Evolutionary conservation across 2,329 filamentous ascomycete species (phyloP), one percentile per base, ranked within the genome.

Genomic region (Ophiocordyceps camponoti-rufipedis): DNA sequence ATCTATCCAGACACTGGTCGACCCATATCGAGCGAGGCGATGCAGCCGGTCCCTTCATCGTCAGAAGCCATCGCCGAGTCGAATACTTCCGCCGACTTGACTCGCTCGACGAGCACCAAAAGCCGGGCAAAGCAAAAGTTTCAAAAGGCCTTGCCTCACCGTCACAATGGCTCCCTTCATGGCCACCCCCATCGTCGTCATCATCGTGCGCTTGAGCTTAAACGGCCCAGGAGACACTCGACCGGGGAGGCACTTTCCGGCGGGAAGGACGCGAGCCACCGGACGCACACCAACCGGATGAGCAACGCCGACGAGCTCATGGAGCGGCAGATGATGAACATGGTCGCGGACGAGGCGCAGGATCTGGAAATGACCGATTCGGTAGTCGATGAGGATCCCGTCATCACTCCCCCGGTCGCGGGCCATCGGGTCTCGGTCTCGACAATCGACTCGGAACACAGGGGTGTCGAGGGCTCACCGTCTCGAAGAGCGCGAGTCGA

Each of bases 321-420:
- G 12, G 72, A 76, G 49, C 76, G 73, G 55, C 75, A 78, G 53
- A 78, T 79, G 73, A 60, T 70, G 47, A 73, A 78, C 47, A 71
- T 77, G 62, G 66, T 78, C 48, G 70, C 70, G 6, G 68, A 67
- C 48, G 74, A 79, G 54, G 67, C 65, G 6, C 58, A 60, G 12
- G 65, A 68, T 41, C 61, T 62, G 39, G 65, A 67, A 23, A 53
- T 61, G n/a, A 52, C 54, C 1, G 55, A 58, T n/a, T 50, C 56
- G 13, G 52, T 50, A 11, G 54, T 58, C 44, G 59, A 56, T 3
- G 61, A 63, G n/a, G 49, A 57, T n/a, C 28, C 31, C 12, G 19
- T 16, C 18, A 28, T 7, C n/a, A 13, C 29, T 41, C 52, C 58
- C 14, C 54, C 56, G 32, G 56, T 51, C 29, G 56, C 61, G 28